Evolutionary conservation across 139 green algal genomes (phyloP).

Genomic region (Chlorella sp.): DNA sequence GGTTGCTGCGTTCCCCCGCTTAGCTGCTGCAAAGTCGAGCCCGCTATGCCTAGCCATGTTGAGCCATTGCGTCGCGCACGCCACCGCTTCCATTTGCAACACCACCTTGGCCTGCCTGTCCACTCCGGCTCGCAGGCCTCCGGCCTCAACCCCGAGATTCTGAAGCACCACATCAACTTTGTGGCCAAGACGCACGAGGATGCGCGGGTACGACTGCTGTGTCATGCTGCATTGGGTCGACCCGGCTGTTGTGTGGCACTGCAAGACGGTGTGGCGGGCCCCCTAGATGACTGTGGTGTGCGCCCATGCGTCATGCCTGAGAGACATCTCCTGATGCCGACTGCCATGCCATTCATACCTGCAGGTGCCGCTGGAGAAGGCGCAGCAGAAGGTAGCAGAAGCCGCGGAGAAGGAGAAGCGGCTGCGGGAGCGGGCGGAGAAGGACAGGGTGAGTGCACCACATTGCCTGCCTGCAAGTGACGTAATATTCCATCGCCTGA

Average conservation of each 20-base stretch:
- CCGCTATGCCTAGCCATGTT: too few species aligned
- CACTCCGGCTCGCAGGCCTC: constrained; percentile 3
- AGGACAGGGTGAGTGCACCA: constrained; percentile 7
- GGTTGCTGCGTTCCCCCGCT: too few species aligned
- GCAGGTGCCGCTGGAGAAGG: constrained; percentile 21
- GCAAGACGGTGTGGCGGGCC: not conserved
- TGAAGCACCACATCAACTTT: constrained; percentile 73
- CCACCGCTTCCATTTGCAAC: too few species aligned
- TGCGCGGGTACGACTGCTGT: constrained; percentile 3
- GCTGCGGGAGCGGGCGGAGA: not conserved
- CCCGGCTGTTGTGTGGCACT: too few species aligned
- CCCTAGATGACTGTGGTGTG: not conserved
- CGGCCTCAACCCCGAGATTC: constrained; percentile 61
- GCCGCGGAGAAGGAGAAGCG: constrained; percentile 3
- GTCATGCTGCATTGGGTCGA: too few species aligned
- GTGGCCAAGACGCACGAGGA: constrained; percentile 46
- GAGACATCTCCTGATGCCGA: too few species aligned
- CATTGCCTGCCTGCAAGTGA: too few species aligned
- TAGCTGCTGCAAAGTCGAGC: too few species aligned
- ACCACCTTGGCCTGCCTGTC: too few species aligned
- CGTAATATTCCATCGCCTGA: too few species aligned
- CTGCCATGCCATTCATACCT: not conserved
- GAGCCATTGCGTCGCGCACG: too few species aligned
- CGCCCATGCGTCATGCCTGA: too few species aligned
- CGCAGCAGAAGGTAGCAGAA: constrained; percentile 24